phyloP scores from a whole-genome alignment of 495 filamentous ascomycete genomes.

The Aspergillus homomorphus region DNA sequence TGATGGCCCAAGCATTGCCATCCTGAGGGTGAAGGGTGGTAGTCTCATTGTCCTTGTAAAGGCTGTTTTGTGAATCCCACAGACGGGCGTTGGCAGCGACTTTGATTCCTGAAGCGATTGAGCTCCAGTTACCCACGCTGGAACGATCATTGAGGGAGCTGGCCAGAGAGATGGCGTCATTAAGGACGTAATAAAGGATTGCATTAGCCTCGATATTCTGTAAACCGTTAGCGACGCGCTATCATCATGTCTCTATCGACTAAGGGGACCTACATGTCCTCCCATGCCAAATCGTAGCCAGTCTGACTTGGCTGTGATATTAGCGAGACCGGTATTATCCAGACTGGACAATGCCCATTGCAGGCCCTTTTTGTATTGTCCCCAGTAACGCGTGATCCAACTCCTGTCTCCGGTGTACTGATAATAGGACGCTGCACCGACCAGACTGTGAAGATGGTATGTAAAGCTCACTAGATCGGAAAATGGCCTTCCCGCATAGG shows the following conservation, averaged over 20 bases:
- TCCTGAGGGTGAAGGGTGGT: slow-evolving; percentile 45
- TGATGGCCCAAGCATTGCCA: slow-evolving; percentile 45
- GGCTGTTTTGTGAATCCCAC: slow-evolving; percentile 26
- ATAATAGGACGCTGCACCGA: slow-evolving; percentile 52
- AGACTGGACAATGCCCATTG: slow-evolving; percentile 45
- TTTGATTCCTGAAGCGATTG: slow-evolving; percentile 21
- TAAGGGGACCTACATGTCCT: slow-evolving; percentile 23
- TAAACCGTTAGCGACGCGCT: not conserved
- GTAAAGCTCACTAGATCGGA: slow-evolving; percentile 46
- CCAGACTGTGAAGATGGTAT: slow-evolving; percentile 57
- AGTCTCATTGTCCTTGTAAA: slow-evolving; percentile 38
- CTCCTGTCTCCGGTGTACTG: slow-evolving; percentile 48
- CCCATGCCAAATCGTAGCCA: slow-evolving; percentile 45
- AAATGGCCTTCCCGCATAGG: slow-evolving; percentile 52
- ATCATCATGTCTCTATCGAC: not conserved
- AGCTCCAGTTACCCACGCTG: slow-evolving; percentile 18
- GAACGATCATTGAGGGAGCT: slow-evolving; percentile 21
- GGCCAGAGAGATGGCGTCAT: slow-evolving; percentile 27
- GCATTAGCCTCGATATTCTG: slow-evolving; percentile 36
- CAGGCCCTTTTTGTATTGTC: slow-evolving; percentile 44
- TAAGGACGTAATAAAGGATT: slow-evolving; percentile 35
- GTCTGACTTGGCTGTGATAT: slow-evolving; percentile 48
- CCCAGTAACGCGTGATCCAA: slow-evolving; percentile 46
- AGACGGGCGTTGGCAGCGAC: slow-evolving; percentile 30
- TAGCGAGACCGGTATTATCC: slow-evolving; percentile 44